Evolutionary conservation across 179 eudicot genomes (phyloP).

Genomic region (Heliamphora pulchella): DNA sequence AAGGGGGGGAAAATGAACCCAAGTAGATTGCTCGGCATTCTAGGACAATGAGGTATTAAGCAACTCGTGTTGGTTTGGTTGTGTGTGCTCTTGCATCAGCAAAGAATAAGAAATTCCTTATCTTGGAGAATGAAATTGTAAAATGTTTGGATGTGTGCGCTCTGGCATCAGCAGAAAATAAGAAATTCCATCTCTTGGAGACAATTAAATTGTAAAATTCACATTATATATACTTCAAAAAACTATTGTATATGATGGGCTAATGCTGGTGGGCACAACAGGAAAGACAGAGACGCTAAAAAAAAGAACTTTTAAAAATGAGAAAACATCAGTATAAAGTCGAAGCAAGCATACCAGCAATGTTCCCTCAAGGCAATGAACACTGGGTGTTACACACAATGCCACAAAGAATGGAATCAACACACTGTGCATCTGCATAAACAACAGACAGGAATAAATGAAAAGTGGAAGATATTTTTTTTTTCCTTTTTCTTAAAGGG

Average conservation of each 20-base stretch:
- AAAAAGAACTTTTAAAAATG: neutral
- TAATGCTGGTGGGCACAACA: neutral
- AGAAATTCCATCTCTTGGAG: neutral
- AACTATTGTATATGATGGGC: neutral
- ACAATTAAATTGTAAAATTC: neutral
- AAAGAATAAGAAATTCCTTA: neutral
- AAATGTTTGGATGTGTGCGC: neutral
- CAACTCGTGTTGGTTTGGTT: neutral
- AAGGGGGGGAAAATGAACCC: neutral
- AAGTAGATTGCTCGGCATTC: neutral
- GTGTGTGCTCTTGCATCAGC: neutral
- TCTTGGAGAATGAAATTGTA: neutral
- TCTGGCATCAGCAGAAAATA: neutral
- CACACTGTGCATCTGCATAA: slow-evolving; percentile 79
- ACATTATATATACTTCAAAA: neutral
- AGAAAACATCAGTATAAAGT: neutral
- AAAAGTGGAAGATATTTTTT: too few species aligned
- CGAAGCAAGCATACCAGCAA: slow-evolving; percentile 55
- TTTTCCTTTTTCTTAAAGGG: too few species aligned
- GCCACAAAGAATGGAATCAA: slow-evolving; percentile 74
- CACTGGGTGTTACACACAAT: slow-evolving; percentile 59
- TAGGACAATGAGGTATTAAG: neutral
- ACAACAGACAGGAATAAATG: neutral
- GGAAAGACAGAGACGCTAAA: neutral
- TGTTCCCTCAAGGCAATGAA: slow-evolving; percentile 89